These are phyloP conservation scores for Spergularia bocconei DNA, from an alignment of 148 eudicot species.

Conservation along the genomic window DNA sequence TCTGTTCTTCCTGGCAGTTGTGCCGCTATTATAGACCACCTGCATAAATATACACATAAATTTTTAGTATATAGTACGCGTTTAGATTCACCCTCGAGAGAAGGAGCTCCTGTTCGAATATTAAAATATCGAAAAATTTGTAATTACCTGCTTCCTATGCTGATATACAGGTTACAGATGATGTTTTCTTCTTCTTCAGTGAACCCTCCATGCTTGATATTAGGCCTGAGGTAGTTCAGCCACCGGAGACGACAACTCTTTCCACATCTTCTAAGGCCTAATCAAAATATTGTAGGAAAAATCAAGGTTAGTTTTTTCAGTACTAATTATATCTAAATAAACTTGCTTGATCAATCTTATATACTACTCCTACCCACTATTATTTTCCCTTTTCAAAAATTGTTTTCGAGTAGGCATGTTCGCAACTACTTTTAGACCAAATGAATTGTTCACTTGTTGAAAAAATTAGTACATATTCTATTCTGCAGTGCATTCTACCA, in stretches of 20 bases:
- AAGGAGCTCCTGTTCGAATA: too few species aligned
- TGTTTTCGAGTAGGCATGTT: too few species aligned
- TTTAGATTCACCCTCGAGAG: too few species aligned
- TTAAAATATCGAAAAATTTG: too few species aligned
- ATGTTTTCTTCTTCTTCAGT: conserved; percentile 69
- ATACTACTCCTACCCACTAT: too few species aligned
- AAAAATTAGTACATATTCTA: too few species aligned
- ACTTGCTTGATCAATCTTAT: too few species aligned
- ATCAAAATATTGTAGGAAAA: not conserved
- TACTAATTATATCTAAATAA: not conserved
- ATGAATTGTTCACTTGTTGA: too few species aligned
- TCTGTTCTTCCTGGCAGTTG: conserved; percentile 69
- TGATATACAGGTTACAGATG: conserved; percentile 53
- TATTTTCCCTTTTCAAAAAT: too few species aligned
- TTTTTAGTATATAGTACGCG: not conserved
- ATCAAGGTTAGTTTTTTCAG: conserved; percentile 19
- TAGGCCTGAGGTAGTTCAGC: conserved; percentile 66
- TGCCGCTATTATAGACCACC: conserved; percentile 82
- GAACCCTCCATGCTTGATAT: conserved; percentile 63
- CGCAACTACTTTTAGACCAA: too few species aligned
- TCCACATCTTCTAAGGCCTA: conserved; percentile 81
- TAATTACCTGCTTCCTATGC: conserved; percentile 62
- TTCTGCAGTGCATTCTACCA: too few species aligned
- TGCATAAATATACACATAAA: conserved; percentile 14
- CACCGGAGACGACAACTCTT: conserved; percentile 68